Percentiles rank a stretch among this genome's conserved stretches.
Conservation (phyloP, 305 asterid genomes). For the Fraxinus albicans region DNA sequence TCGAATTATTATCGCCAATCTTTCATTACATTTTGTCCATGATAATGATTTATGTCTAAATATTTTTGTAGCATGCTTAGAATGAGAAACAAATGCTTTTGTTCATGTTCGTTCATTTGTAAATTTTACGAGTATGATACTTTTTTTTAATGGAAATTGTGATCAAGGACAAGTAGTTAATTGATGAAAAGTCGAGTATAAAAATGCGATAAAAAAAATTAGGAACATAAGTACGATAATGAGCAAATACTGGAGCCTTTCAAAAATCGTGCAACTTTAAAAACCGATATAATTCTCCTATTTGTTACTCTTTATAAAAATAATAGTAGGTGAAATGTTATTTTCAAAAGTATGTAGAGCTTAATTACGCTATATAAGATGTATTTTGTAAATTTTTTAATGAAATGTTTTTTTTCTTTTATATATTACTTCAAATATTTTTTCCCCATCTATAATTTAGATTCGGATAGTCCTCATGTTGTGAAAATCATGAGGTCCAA, state of each 20-base stretch:
- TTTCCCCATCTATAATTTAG: not conserved
- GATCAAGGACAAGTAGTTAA: not conserved
- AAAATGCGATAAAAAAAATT: not conserved
- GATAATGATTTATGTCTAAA: too few species aligned
- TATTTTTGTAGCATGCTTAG: too few species aligned
- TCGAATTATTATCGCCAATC: too few species aligned
- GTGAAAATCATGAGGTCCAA: not conserved
- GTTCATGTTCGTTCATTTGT: not conserved
- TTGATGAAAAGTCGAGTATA: not conserved
- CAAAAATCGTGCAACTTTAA: not conserved
- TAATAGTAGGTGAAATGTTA: not conserved
- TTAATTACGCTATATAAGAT: too few species aligned
- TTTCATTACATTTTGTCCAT: too few species aligned
- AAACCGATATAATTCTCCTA: not conserved
- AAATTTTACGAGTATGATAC: not conserved
- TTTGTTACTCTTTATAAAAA: not conserved
- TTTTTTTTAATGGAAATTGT: not conserved
- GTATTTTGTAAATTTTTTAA: not conserved
- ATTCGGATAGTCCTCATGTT: not conserved
- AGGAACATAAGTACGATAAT: not conserved
- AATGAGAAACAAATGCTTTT: too few species aligned
- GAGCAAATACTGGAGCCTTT: not conserved
- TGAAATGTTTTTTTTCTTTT: too few species aligned
- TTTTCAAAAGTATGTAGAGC: not conserved
- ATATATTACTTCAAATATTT: not conserved